These are phyloP conservation scores for Ceratocystis destructans DNA, from an alignment of 2,329 filamentous ascomycete species.

Conservation along the genomic window DNA sequence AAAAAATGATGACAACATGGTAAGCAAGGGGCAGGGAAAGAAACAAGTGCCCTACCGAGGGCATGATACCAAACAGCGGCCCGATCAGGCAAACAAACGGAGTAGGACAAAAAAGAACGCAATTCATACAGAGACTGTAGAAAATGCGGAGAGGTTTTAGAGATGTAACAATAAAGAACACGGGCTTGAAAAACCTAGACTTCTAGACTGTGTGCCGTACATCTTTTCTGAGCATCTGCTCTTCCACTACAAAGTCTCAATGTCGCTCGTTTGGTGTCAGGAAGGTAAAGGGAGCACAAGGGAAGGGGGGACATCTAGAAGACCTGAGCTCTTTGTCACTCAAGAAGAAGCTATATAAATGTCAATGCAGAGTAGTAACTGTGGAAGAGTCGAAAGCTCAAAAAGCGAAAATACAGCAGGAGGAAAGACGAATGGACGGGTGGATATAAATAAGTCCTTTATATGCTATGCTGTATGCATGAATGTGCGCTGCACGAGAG, in stretches of 20 bases:
- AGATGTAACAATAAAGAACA: background rate
- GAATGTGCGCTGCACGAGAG: too few species aligned
- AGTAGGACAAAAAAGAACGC: background rate
- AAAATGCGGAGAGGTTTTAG: background rate
- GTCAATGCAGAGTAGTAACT: background rate
- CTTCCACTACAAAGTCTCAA: background rate
- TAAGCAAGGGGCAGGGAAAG: background rate
- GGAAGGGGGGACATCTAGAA: background rate
- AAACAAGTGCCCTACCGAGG: background rate
- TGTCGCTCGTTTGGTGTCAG: background rate
- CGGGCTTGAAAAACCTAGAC: background rate
- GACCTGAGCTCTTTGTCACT: conserved; percentile 5
- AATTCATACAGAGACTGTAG: background rate
- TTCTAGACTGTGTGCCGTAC: background rate
- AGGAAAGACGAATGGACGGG: background rate
- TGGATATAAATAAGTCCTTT: background rate
- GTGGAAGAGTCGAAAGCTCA: background rate
- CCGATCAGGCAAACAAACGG: background rate
- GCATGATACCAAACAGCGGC: conserved; percentile 1
- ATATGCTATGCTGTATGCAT: background rate
- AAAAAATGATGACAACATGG: background rate
- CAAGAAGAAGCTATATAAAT: background rate
- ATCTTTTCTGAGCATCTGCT: background rate
- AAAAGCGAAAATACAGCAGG: background rate
- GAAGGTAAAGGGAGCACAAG: background rate